A percentile compares a stretch with the other conserved stretches of the same genome.
These are phyloP conservation scores for Udeniomyces megalosporus DNA, from an alignment of 768 basidiomycete genomes.

Conservation along the genomic window DNA sequence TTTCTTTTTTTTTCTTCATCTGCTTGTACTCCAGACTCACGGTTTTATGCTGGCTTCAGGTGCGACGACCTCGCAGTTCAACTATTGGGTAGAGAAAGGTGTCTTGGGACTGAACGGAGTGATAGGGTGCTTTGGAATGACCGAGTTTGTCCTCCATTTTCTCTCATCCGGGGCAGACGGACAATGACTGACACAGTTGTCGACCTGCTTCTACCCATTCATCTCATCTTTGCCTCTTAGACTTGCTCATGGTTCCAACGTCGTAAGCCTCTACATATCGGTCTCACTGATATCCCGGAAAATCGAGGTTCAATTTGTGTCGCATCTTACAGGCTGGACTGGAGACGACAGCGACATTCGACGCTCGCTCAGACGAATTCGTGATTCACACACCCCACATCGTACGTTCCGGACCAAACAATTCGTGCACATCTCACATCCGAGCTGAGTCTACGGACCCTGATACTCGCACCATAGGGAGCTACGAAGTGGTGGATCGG, in stretches of 20 bases:
- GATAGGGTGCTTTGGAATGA: slow-evolving; percentile 31
- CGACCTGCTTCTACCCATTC: too few relatives aligned
- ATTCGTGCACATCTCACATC: not conserved
- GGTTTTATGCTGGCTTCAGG: too few relatives aligned
- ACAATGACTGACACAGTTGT: too few relatives aligned
- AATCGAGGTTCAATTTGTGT: not conserved
- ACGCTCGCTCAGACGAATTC: slow-evolving; percentile 31
- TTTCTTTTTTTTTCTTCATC: too few relatives aligned
- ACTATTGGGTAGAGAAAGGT: slow-evolving; percentile 33
- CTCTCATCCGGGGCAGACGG: too few relatives aligned
- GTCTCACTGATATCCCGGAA: not conserved
- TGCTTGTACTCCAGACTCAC: too few relatives aligned
- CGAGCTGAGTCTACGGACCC: not conserved
- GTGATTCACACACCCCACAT: slow-evolving; percentile 34
- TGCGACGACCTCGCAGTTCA: slow-evolving; percentile 29
- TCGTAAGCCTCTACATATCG: not conserved
- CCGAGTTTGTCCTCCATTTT: too few relatives aligned
- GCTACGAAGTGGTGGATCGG: slow-evolving; percentile 39
- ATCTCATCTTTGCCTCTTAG: not conserved
- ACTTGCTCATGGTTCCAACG: slow-evolving; percentile 12
- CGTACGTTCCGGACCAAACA: not conserved
- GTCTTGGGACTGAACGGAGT: slow-evolving; percentile 33
- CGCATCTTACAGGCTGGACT: slow-evolving; percentile 26
- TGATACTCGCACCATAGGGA: slow-evolving; percentile 6
- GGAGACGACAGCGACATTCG: slow-evolving; percentile 35